Evolutionary conservation across 1,139 yeast genomes (phyloP), one percentile per base, ranked within the genome.

Genomic region (Kodamaea suecica): DNA sequence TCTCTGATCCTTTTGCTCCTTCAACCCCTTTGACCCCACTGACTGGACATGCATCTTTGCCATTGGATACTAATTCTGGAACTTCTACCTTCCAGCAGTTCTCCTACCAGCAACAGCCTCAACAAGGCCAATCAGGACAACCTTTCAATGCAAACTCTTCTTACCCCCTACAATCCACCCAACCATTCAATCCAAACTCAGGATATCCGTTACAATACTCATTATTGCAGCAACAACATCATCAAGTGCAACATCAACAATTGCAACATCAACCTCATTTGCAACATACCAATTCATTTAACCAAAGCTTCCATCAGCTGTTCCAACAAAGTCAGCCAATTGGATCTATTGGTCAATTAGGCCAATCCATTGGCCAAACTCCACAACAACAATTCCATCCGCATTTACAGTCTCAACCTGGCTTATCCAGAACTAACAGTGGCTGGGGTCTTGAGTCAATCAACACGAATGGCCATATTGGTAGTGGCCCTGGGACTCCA

Each of bases 401-500:
- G 3, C 34, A 31, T 15, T 27, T 24, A 31, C 40, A 30, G 26
- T 32, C 38, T 13, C 66, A 63, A 41, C 70, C 71, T 1, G 52
- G 50, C 14, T 52, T 67, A 36, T 55, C 69, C 1, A 47, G 73
- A 27, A 53, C 57, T 27, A 63, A 58, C 39, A 59, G 69, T 37
- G 65, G 66, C 14, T 69, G 75, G 75, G 71, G 68, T 0, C 41
- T 66, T 25, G 70, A 63, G 38, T n/a, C 17, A 11, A 23, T 66
- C 24, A 69, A 63, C 38, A 25, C 17, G 10, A 23, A n/a, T n/a
- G 47, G 49, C 5, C 35, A 43, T 16, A 45, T 49, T 25, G 54
- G 50, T 2, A 49, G 55, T 25, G 49, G 43, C 31, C 64, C 70
- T 15, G 52, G 53, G 12, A 55, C 69, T 15, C 65, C 70, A 1